phyloP scores from a whole-genome alignment of 1,139 yeast genomes.

The Candida albicans region DNA sequence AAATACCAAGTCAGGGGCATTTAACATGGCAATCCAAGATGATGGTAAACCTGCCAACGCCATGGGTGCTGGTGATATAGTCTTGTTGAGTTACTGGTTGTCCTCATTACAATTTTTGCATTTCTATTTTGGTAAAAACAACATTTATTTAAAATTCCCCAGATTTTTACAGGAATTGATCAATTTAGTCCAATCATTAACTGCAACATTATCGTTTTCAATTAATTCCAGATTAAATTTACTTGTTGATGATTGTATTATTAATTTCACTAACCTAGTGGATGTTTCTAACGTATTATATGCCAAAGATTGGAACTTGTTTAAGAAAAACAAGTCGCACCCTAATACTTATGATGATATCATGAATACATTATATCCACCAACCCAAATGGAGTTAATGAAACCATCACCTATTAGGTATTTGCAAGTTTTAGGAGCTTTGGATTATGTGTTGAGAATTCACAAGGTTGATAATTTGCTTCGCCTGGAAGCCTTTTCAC shows the following conservation, averaged over 20 bases:
- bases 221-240: slow-evolving; percentile 59
- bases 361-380: slow-evolving; percentile 69
- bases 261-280: slow-evolving; percentile 64
- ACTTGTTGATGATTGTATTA: slow-evolving; percentile 61
- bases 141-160: slow-evolving; percentile 55
- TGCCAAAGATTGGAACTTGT: slow-evolving; percentile 75
- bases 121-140: slow-evolving; percentile 60
- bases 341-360: slow-evolving; percentile 66
- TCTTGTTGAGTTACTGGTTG: slow-evolving; percentile 70
- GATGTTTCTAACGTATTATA: slow-evolving; percentile 61
- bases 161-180: slow-evolving; percentile 59
- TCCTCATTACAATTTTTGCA: slow-evolving; percentile 66
- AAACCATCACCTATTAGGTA: slow-evolving; percentile 87
- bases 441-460: slow-evolving; percentile 78
- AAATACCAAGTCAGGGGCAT: slow-evolving; percentile 59
- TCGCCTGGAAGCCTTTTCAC: slow-evolving; percentile 73
- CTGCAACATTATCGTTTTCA: slow-evolving; percentile 64
- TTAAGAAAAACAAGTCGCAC: slow-evolving; percentile 49
- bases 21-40: slow-evolving; percentile 42
- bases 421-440: slow-evolving; percentile 84
- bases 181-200: slow-evolving; percentile 57
- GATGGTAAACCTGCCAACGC: slow-evolving; percentile 16
- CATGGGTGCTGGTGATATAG: slow-evolving; percentile 61
- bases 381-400: slow-evolving; percentile 57
- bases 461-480: slow-evolving; percentile 78